These are phyloP conservation scores for Penicillium simplicissimum DNA, from an alignment of 495 filamentous ascomycete genomes.

Conservation along the genomic window DNA sequence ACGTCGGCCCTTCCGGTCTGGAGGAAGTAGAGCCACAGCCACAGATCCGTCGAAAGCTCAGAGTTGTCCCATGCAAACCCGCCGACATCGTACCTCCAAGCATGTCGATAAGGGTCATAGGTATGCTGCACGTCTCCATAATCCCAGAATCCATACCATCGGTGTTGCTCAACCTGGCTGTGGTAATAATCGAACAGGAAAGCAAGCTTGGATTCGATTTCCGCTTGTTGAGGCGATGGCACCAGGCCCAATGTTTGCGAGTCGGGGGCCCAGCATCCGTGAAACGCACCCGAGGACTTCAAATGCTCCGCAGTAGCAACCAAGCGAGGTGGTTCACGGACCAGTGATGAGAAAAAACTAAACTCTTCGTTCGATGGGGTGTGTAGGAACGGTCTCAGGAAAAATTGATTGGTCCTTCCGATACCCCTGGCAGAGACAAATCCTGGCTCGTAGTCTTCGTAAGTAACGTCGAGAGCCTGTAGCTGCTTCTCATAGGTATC, in stretches of 20 bases:
- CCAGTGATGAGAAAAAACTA: constrained; percentile 27
- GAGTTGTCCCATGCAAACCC: constrained; percentile 58
- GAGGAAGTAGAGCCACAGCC: constrained; percentile 54
- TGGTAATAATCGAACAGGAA: constrained; percentile 48
- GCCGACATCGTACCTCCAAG: constrained; percentile 54
- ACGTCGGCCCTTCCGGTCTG: constrained; percentile 47
- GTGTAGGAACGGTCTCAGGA: constrained; percentile 39
- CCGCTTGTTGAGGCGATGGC: neutral
- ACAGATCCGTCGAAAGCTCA: constrained; percentile 53
- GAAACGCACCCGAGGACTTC: constrained; percentile 40
- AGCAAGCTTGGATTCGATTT: constrained; percentile 42
- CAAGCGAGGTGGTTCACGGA: constrained; percentile 42
- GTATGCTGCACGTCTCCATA: constrained; percentile 54
- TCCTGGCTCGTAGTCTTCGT: constrained; percentile 52
- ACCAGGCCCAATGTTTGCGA: neutral
- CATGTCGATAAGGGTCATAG: constrained; percentile 50
- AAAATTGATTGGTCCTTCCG: constrained; percentile 48
- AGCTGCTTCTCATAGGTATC: constrained; percentile 49
- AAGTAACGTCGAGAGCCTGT: constrained; percentile 54
- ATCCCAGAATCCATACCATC: constrained; percentile 56
- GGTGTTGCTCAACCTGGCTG: constrained; percentile 43
- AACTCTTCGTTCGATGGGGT: constrained; percentile 41
- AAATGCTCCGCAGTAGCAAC: constrained; percentile 40
- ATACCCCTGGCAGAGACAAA: constrained; percentile 51
- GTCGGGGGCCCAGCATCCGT: constrained; percentile 44